Conservation (phyloP, 1,139 yeast species). For the Blastobotrys capitulatus region DNA sequence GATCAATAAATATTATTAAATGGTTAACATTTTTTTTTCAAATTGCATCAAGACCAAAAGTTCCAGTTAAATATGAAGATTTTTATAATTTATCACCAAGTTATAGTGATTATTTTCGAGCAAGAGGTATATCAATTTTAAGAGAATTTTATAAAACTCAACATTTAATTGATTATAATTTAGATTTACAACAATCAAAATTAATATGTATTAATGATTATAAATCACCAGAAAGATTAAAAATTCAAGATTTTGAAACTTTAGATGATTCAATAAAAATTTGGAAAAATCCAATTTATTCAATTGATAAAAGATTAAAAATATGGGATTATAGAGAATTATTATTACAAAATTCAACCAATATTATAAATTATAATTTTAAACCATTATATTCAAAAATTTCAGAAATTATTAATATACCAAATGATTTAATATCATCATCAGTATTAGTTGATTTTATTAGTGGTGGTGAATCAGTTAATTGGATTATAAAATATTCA, state of each 20-base stretch:
- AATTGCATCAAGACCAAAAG: slow-evolving; percentile 9
- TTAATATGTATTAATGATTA: not conserved
- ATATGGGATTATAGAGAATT: slow-evolving; percentile 19
- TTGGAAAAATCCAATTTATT: slow-evolving; percentile 6
- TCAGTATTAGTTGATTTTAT: not conserved
- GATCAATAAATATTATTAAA: slow-evolving; percentile 8
- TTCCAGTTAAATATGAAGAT: slow-evolving; percentile 16
- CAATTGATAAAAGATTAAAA: slow-evolving; percentile 11
- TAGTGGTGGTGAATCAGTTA: not conserved
- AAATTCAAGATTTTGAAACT: slow-evolving; percentile 1
- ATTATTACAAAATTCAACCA: not conserved
- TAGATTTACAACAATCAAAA: slow-evolving; percentile 1
- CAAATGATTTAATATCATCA: too few species aligned
- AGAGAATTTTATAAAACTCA: slow-evolving; percentile 15
- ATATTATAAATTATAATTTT: not conserved
- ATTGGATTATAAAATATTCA: not conserved
- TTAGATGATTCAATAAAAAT: slow-evolving; percentile 4
- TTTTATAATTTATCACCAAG: slow-evolving; percentile 15
- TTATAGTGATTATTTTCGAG: slow-evolving; percentile 7
- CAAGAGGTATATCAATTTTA: slow-evolving; percentile 21
- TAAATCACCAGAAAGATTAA: not conserved
- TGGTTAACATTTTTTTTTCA: slow-evolving; percentile 10
- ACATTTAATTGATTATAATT: slow-evolving; percentile 1
- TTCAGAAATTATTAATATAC: not conserved
- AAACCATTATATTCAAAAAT: not conserved